phyloP scores from a whole-genome alignment of 331 rosid species.

The Acacia pycnantha region DNA sequence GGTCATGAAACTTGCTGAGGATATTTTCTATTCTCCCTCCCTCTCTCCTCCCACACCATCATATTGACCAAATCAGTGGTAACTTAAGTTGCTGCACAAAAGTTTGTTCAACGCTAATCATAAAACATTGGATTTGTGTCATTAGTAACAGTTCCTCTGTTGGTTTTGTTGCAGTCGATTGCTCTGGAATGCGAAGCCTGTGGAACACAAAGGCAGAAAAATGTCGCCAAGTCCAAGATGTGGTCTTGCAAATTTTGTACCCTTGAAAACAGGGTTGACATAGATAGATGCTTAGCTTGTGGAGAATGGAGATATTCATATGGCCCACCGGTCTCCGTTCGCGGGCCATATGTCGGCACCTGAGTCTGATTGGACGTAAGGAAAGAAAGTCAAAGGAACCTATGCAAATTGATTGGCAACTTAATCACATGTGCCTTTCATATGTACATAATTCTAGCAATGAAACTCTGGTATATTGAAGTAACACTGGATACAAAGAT shows the following conservation, averaged over 20 bases:
- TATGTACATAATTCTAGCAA: not conserved
- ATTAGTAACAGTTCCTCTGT: not conserved
- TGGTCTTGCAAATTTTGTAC: conserved; percentile 71
- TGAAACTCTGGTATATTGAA: not conserved
- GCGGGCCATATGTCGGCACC: conserved; percentile 43
- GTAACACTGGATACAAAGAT: no score
- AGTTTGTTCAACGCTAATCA: not conserved
- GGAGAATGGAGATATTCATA: conserved; percentile 57
- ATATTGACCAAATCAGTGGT: not conserved
- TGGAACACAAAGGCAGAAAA: conserved; percentile 28
- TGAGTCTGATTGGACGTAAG: not conserved
- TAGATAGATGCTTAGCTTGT: conserved; percentile 57
- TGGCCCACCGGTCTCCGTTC: conserved; percentile 42
- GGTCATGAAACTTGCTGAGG: no score
- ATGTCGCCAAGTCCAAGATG: conserved; percentile 26
- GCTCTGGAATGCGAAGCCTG: conserved; percentile 51
- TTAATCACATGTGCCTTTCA: not conserved
- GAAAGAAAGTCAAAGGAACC: not conserved
- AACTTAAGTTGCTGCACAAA: not conserved
- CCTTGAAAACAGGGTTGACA: conserved; percentile 41
- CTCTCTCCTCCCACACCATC: not conserved
- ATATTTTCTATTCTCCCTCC: no score
- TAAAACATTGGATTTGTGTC: not conserved
- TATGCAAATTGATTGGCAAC: not conserved
- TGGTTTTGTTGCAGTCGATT: conserved; percentile 36